phyloP scores from a whole-genome alignment of 2,329 filamentous ascomycete species.

The Neurospora crassa region DNA sequence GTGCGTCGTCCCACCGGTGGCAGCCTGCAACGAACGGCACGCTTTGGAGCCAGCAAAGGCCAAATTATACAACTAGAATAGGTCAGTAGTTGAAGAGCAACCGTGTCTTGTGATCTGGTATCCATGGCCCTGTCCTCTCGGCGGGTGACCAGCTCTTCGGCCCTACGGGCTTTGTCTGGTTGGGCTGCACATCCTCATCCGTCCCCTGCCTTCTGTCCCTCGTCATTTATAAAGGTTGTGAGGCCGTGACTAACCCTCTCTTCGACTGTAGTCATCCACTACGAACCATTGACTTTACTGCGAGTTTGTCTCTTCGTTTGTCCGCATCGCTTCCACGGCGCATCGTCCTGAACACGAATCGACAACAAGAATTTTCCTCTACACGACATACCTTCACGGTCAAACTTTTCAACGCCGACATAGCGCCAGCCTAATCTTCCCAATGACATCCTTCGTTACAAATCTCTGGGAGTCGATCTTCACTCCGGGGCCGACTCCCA shows the following conservation, averaged over 20 bases:
- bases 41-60: neutral
- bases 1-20: neutral
- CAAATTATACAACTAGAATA: neutral
- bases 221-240: neutral
- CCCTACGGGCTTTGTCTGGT: neutral
- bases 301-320: neutral
- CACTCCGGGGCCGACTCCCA: conserved; percentile 80
- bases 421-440: conserved; percentile 4
- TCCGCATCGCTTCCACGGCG: neutral
- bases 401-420: neutral
- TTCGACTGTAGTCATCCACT: neutral
- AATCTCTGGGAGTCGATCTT: conserved; percentile 90
- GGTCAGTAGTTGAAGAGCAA: neutral
- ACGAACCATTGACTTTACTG: neutral
- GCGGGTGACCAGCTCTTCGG: neutral
- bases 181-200: neutral
- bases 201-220: neutral
- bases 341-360: neutral
- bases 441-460: conserved; percentile 54
- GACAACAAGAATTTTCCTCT: neutral
- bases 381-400: neutral
- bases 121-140: neutral
- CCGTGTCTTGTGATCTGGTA: neutral
- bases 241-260: neutral
- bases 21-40: neutral